A percentile compares a stretch with the other conserved stretches of the same genome.
Conservation (phyloP, 805 yeast genomes). For the Metschnikowia proteae region DNA sequence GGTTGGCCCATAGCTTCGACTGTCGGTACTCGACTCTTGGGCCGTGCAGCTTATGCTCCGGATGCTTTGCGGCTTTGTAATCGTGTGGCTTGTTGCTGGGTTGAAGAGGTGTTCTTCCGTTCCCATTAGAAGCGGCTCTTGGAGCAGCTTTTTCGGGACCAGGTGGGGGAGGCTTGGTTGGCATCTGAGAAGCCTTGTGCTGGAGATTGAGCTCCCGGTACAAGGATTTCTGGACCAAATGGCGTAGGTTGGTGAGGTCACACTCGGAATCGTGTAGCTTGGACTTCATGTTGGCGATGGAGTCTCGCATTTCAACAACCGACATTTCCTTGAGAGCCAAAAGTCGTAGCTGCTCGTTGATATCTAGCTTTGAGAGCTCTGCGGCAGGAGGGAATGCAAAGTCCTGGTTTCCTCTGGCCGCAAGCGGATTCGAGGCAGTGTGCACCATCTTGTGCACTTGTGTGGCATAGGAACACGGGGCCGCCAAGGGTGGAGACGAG, state of each 20-base stretch:
- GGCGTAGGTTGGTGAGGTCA: conserved; percentile 51
- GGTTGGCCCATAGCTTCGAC: conserved; percentile 22
- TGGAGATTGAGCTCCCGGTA: conserved; percentile 35
- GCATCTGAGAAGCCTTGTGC: background rate
- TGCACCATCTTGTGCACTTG: background rate
- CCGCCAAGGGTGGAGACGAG: background rate
- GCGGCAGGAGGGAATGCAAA: conserved; percentile 31
- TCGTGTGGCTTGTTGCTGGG: background rate
- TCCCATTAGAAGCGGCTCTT: background rate
- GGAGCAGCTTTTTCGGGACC: background rate
- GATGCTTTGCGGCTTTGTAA: background rate
- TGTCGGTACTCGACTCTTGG: conserved; percentile 1
- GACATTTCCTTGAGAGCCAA: conserved; percentile 69
- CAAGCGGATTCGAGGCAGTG: background rate
- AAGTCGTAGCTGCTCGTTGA: conserved; percentile 53
- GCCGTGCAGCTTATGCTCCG: background rate
- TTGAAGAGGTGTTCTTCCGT: background rate
- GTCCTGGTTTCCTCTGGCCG: conserved; percentile 13
- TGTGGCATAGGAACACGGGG: background rate
- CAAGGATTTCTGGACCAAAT: conserved; percentile 43
- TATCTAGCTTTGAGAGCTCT: conserved; percentile 24
- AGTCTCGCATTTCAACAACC: conserved; percentile 59
- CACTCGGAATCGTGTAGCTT: conserved; percentile 40
- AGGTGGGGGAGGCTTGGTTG: background rate
- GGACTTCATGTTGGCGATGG: conserved; percentile 41